phyloP scores from a whole-genome alignment of 2,329 filamentous ascomycete genomes.

The Aureobasidium sp. region DNA sequence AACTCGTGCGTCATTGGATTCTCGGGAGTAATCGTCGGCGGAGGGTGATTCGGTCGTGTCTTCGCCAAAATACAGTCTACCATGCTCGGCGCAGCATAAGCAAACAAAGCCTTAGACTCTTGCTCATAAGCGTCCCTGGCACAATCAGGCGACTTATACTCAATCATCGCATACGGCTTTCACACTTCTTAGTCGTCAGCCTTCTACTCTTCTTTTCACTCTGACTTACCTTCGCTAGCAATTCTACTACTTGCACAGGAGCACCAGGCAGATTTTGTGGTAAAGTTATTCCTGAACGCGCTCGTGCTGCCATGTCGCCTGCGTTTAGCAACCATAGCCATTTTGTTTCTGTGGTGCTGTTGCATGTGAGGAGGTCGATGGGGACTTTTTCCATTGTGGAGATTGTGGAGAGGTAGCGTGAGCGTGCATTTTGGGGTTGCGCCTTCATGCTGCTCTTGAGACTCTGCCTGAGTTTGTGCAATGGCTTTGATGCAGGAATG shows the following conservation, averaged over 20 bases:
- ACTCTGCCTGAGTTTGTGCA: not conserved
- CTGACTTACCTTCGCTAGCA: not conserved
- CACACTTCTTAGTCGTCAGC: not conserved
- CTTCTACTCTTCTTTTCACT: not conserved
- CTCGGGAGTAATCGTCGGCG: not conserved
- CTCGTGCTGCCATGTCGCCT: constrained; percentile 5
- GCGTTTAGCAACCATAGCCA: constrained; percentile 10
- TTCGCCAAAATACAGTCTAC: not conserved
- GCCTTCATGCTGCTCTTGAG: not conserved
- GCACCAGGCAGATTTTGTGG: not conserved
- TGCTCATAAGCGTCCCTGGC: not conserved
- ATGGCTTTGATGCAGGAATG: not conserved
- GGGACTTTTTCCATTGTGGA: constrained; percentile 5
- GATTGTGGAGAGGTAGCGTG: not conserved
- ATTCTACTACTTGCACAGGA: not conserved
- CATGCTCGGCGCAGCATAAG: not conserved
- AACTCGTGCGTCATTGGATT: not conserved
- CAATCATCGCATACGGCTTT: constrained; percentile 7
- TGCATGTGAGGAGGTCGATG: not conserved
- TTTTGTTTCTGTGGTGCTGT: not conserved
- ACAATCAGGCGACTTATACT: not conserved
- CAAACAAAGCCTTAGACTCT: not conserved
- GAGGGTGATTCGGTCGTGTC: not conserved
- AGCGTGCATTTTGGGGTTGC: not conserved
- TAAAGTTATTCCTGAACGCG: not conserved